Evolutionary conservation across 176 grass and related monocot species (phyloP).

Genomic region (Thinopyrum elongatum): DNA sequence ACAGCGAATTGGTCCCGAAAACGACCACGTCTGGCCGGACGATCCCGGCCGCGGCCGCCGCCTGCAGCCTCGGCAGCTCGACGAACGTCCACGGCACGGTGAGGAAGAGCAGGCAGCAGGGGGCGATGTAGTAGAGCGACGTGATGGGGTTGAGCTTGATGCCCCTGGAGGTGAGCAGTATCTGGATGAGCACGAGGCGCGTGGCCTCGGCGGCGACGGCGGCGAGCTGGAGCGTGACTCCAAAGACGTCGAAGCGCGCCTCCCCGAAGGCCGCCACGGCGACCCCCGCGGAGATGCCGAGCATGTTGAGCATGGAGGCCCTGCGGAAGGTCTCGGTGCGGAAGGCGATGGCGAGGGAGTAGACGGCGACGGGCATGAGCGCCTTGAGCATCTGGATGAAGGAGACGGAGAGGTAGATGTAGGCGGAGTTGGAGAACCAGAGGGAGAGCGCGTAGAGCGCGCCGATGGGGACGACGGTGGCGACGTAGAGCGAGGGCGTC

Average conservation of each 20-base stretch:
- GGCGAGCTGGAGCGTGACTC: constrained; percentile 75
- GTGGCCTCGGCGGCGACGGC: constrained; percentile 92
- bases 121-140: constrained; percentile 92
- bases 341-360: constrained; percentile 72
- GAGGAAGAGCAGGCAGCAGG: constrained; percentile 80
- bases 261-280: constrained; percentile 85
- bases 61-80: constrained; percentile 69
- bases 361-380: constrained; percentile 95
- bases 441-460: constrained; percentile 91
- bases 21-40: constrained; percentile 70
- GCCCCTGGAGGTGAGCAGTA: constrained; percentile 92
- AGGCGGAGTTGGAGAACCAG: constrained; percentile 98
- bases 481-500: constrained; percentile 56
- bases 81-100: constrained; percentile 68
- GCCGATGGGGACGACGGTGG: constrained; percentile 83
- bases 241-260: constrained; percentile 60
- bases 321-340: constrained; percentile 28
- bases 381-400: constrained; percentile 99
- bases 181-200: constrained; percentile 88
- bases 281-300: constrained; percentile 89
- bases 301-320: constrained; percentile 83
- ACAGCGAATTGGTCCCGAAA: constrained; percentile 80
- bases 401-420: constrained; percentile 99
- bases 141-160: constrained; percentile 98
- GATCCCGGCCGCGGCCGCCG: constrained; percentile 20